Percentiles rank a stretch among this genome's conserved stretches.
These are phyloP conservation scores for Cladophialophora carrionii DNA, from an alignment of 2,329 filamentous ascomycete genomes.

Conservation along the genomic window DNA sequence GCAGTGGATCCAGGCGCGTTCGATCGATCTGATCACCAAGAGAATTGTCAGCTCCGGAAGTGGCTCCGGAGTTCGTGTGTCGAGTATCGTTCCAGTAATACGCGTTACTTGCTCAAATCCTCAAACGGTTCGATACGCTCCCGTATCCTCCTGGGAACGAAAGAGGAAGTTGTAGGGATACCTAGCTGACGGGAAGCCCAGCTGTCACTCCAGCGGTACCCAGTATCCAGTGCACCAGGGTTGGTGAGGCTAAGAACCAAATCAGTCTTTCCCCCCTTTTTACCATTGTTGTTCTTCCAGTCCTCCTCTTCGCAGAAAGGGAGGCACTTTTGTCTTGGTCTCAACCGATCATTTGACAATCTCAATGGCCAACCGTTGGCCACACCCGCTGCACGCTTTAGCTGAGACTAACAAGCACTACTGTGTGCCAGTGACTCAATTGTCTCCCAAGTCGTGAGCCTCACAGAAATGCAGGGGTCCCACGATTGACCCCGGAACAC, in stretches of 20 bases:
- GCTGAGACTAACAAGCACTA: background rate
- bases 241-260: too few species aligned
- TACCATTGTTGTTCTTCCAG: background rate
- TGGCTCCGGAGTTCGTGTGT: background rate
- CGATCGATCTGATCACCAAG: background rate
- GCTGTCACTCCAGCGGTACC: background rate
- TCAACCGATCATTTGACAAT: constrained; percentile 1
- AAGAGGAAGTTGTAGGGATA: background rate
- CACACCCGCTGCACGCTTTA: background rate
- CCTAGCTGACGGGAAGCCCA: background rate
- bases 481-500: background rate
- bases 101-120: background rate
- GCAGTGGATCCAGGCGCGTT: background rate
- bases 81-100: background rate
- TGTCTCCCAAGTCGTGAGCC: background rate
- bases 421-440: background rate
- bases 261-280: background rate
- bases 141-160: background rate
- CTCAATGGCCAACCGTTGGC: background rate
- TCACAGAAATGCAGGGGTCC: background rate
- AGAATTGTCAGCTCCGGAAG: background rate
- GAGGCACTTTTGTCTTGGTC: background rate
- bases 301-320: background rate
- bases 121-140: background rate
- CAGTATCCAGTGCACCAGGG: too few species aligned